Evolutionary conservation across 1,284 basidiomycete genomes (phyloP).

Genomic region (Ceratobasidium sp.): DNA sequence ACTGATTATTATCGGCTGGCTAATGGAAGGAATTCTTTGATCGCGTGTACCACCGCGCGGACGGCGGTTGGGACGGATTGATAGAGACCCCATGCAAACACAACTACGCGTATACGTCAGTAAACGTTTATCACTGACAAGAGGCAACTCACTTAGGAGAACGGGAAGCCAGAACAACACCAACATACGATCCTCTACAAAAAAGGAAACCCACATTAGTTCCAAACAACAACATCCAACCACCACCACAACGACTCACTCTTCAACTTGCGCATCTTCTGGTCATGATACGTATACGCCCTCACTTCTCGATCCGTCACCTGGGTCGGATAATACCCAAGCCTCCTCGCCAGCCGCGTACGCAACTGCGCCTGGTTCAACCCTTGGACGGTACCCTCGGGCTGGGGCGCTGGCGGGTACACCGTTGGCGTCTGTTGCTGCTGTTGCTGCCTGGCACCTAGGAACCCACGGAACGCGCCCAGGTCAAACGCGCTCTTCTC

Average conservation of each 20-base stretch:
- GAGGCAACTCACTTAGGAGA: constrained; percentile 72
- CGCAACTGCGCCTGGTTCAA: constrained; percentile 48
- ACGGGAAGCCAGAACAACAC: constrained; percentile 95
- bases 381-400: constrained; percentile 48
- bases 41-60: constrained; percentile 28
- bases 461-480: constrained; percentile 56
- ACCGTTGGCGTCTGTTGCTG: constrained; percentile 31
- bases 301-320: constrained; percentile 75
- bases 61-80: constrained; percentile 49
- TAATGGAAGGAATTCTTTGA: constrained; percentile 43
- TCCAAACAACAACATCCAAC: constrained; percentile 19
- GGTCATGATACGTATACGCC: constrained; percentile 70
- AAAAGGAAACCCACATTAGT: constrained; percentile 37
- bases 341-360: constrained; percentile 54
- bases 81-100: constrained; percentile 52
- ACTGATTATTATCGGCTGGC: not conserved
- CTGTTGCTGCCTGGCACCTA: constrained; percentile 52
- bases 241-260: constrained; percentile 38
- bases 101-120: constrained; percentile 47
- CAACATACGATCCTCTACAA: constrained; percentile 90
- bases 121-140: not conserved
- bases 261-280: constrained; percentile 66
- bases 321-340: constrained; percentile 65
- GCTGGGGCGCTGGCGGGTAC: constrained; percentile 38
- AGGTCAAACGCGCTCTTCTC: constrained; percentile 59